A percentile compares a stretch with the other conserved stretches of the same genome.
Evolutionary conservation across 202 grass and related monocot species (phyloP).

Genomic region (Hordeum pubiflorum): DNA sequence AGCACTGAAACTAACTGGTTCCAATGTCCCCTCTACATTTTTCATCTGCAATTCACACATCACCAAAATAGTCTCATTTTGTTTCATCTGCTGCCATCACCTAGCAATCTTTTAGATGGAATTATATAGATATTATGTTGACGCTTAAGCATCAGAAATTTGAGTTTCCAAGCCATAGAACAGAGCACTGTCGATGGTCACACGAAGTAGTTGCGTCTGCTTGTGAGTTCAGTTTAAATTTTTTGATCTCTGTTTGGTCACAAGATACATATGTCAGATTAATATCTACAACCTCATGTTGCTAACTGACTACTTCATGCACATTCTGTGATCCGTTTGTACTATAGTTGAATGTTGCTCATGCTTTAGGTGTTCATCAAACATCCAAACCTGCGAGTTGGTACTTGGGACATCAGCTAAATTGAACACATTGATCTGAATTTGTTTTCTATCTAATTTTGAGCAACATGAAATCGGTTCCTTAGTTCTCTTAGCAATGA

Average conservation of each 20-base stretch:
- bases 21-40: no score
- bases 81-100: no score
- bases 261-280: neutral
- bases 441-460: neutral
- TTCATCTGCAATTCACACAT: neutral
- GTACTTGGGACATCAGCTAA: neutral
- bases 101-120: neutral
- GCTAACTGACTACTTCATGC: neutral
- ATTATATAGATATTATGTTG: neutral
- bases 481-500: no score
- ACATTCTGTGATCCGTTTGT: neutral
- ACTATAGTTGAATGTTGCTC: neutral
- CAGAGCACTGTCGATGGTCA: neutral
- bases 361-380: neutral
- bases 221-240: neutral
- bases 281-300: neutral
- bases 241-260: constrained; percentile 17
- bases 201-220: constrained; percentile 5
- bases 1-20: constrained; percentile 37
- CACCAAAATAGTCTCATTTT: neutral
- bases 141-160: neutral
- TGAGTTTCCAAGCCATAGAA: neutral
- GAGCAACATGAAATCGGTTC: neutral
- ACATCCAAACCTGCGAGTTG: neutral
- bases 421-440: neutral